Conservation (phyloP, 2,329 filamentous ascomycete species). For the Aspergillus sp. region DNA sequence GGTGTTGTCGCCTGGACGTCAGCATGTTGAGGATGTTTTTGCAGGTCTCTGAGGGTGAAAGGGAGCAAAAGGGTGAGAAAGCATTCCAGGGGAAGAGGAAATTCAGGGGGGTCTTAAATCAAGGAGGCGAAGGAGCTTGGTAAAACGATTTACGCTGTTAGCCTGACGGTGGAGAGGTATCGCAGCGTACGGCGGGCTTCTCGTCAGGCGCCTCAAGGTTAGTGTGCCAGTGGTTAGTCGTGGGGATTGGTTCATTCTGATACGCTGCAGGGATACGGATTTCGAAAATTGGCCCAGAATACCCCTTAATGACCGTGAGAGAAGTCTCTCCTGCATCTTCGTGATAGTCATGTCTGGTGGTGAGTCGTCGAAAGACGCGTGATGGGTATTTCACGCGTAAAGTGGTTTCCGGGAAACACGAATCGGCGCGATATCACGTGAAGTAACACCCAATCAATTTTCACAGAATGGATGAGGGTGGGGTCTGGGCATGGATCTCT, state of each 20-base stretch:
- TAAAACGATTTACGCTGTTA: constrained; percentile 8
- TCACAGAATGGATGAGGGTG: neutral
- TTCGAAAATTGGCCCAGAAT: neutral
- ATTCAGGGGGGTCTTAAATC: constrained; percentile 9
- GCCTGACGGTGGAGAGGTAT: constrained; percentile 6
- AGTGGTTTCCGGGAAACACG: constrained; percentile 34
- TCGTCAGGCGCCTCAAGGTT: neutral
- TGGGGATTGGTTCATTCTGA: neutral
- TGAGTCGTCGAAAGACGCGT: constrained; percentile 28
- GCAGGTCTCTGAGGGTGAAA: neutral
- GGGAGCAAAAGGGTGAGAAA: neutral
- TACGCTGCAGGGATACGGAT: neutral
- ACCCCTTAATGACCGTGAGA: no score
- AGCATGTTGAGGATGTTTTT: constrained; percentile 16
- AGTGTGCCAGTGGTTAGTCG: neutral
- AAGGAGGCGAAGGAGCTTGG: constrained; percentile 8
- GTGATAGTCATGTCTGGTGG: constrained; percentile 9
- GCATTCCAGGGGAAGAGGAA: neutral
- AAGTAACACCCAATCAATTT: constrained; percentile 22
- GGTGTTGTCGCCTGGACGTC: constrained; percentile 24
- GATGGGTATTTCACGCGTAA: constrained; percentile 31
- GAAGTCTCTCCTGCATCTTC: neutral
- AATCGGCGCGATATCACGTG: constrained; percentile 40
- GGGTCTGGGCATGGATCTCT: neutral
- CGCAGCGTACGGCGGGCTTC: neutral